Conservation (phyloP, 257 asterid genomes). For the Ligustrum vulgare region DNA sequence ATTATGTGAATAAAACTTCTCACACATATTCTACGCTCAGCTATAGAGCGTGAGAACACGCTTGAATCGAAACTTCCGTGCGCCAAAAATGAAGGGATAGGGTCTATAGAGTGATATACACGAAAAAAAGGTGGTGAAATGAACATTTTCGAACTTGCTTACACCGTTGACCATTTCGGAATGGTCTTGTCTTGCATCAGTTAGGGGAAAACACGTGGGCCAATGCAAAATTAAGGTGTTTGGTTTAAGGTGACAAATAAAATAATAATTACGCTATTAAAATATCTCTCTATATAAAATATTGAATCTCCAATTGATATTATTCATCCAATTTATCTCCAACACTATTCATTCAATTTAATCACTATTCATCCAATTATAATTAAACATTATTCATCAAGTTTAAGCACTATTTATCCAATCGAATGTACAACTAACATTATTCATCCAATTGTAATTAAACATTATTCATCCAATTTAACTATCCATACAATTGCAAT, state of each 20-base stretch:
- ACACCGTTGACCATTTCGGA: constrained; percentile 25
- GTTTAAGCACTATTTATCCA: too few species aligned
- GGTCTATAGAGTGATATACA: constrained; percentile 11
- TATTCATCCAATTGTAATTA: too few species aligned
- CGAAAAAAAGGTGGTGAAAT: neutral
- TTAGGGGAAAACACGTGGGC: constrained; percentile 8
- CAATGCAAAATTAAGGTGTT: neutral
- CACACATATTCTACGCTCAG: neutral
- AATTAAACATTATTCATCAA: too few species aligned
- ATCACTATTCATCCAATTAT: too few species aligned
- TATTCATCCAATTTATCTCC: too few species aligned
- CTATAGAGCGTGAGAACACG: neutral
- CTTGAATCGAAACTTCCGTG: neutral
- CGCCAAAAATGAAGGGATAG: neutral
- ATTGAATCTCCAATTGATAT: too few species aligned
- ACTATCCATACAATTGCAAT: too few species aligned
- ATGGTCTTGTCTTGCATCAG: constrained; percentile 23
- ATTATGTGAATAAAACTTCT: neutral
- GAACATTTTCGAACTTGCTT: neutral
- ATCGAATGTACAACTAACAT: too few species aligned
- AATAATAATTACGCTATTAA: neutral
- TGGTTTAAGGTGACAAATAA: neutral
- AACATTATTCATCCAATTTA: too few species aligned
- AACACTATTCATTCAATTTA: too few species aligned
- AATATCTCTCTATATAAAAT: too few species aligned